Base-by-base conservation (phyloP, 768 basidiomycete species). In the Glaciozyma antarctica region DNA sequence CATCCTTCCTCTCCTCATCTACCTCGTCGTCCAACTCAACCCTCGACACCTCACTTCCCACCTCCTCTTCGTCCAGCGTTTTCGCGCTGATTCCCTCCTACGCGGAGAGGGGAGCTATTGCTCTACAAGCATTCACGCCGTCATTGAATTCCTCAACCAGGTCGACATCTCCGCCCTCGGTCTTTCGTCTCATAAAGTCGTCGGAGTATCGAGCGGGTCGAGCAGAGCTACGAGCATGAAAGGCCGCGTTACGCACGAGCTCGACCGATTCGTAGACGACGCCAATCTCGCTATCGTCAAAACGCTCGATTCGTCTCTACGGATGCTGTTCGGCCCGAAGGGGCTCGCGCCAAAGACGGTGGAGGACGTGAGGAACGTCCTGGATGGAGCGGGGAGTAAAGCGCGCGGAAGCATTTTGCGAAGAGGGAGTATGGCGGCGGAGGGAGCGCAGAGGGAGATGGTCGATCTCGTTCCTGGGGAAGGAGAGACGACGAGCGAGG, bases 91-190 rank as follows among this genome's bases (percentile, higher is more conserved):
- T 8, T 74, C 77, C n/a, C 76, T 77, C 56, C 65, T 78, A 51
- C 85, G 44, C 80, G 92, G 92, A 3, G 91, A 97, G 73, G 88
- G 90, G 72, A 86, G 85, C 56, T 99, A 92, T 73, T 97, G 92
- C 64, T 81, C 94, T 48, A 88, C 97, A 75, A 98, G 95, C 76
- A 80, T 95, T 47, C 85, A 93, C 81, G 94, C 94, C 16, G 92
- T 94, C 8, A 89, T 88, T 1, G 93, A 97, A 75, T 99, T 97
- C 75, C 80, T 97, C 59, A 91, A 94, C 78, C 89, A 92, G 74
- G 90, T 97, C 44, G 91, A 97, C 77, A 79, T 95, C 62, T 86
- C 82, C 12, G 83, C 81, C 1, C 78, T 88, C 24, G 85, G 82
- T 0, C 77, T 71, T 77, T 90, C 71, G 3, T 58, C 76, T 12